Base-by-base conservation (phyloP, 2,329 filamentous ascomycete species). In the Cladosporium oxysporum region DNA sequence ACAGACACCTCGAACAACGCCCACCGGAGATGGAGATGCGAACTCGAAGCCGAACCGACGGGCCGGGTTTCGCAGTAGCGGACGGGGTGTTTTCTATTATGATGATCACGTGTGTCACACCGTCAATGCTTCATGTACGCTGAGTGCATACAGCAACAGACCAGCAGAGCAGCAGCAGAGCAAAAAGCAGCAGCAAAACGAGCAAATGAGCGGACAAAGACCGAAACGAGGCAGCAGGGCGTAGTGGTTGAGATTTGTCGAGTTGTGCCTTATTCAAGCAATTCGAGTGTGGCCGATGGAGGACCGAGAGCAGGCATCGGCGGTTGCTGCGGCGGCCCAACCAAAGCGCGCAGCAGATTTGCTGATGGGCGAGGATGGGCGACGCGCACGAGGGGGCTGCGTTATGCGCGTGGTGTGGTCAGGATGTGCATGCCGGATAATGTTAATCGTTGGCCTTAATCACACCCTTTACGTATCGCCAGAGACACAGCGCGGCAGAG, bases 281-380 rank as follows among this genome's bases (percentile, higher is more conserved):
- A 44, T 4, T 5, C 29, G 31, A 31, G 44, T 58, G 29, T n/a
- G 29, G 23, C 61, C 61, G 61, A 63, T 57, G 61, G 61, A 63
- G 61, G 61, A 55, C 61, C 61, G 61, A 63, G 35, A 31, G 18
- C 16, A 62, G n/a, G 47, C n/a, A 35, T n/a, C 59, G 29, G 29
- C 59, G 59, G 59, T 37, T 62, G 61, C 49, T 63, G 61, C 61
- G 61, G 61, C 61, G 50, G 61, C 61, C 61, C 61, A 63, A 63
- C 61, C 61, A 50, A 62, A 41, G 59, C 18, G n/a, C 23, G 55
- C 11, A 16, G 55, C 55, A 58, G 33, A 23, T 41, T 53, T 58
- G 55, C 33, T 58, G 55, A 58, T 58, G 55, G n/a, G 4, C n/a
- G 31, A 29, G 53, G 28, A 29, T 14, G 28, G 53, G 29, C 14